These are phyloP conservation scores for Fraxinus cuspidata DNA, from an alignment of 257 asterid genomes.

Conservation along the genomic window DNA sequence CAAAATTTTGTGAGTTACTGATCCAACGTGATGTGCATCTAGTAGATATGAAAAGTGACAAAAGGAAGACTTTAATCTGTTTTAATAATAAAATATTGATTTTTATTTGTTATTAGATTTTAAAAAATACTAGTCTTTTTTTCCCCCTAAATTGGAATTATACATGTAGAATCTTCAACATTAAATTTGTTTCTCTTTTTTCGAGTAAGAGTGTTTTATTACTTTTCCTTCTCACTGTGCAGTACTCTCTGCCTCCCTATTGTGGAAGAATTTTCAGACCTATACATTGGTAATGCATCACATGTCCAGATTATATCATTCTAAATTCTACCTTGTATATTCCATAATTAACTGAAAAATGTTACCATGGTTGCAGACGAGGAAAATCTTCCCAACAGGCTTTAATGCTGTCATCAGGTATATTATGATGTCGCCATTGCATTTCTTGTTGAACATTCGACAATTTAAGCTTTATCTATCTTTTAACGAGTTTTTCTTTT, in stretches of 20 bases:
- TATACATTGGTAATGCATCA: conserved; percentile 62
- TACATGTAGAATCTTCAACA: not conserved
- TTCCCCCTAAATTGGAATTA: not conserved
- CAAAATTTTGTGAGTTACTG: not conserved
- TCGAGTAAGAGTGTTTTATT: not conserved
- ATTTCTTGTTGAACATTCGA: not conserved
- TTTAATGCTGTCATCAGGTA: conserved; percentile 71
- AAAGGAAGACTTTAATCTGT: not conserved
- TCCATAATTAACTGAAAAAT: conserved; percentile 14
- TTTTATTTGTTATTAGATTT: not conserved
- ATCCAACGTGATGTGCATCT: not conserved
- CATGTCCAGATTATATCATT: not conserved
- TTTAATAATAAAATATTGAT: not conserved
- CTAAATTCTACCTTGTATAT: not conserved
- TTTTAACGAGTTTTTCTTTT: conserved; percentile 9
- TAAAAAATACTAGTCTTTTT: not conserved
- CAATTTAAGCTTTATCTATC: not conserved
- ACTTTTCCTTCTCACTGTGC: conserved; percentile 35
- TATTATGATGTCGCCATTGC: not conserved
- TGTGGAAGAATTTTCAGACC: conserved; percentile 69
- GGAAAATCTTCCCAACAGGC: conserved; percentile 64
- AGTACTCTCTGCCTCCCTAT: conserved; percentile 68
- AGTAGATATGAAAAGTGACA: not conserved
- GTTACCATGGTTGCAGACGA: conserved; percentile 40
- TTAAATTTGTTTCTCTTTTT: conserved; percentile 1